Conservation (phyloP, 768 basidiomycete genomes). For the Kockovaella imperatae region DNA sequence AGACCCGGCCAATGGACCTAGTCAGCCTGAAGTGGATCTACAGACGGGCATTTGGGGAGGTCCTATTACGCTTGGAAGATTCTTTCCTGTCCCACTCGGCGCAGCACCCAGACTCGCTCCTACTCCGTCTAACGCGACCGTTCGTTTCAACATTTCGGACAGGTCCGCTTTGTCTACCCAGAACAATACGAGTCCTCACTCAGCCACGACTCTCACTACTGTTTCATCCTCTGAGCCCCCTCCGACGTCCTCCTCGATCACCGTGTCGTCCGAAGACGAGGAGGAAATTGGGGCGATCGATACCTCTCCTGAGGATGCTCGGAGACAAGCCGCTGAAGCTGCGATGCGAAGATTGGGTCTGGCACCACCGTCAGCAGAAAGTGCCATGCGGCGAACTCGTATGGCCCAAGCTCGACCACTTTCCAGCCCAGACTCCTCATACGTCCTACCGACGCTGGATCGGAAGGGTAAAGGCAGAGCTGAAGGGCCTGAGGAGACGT, state of each 20-base stretch:
- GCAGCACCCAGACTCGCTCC: too few species aligned
- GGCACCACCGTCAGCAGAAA: not conserved
- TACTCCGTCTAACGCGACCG: too few species aligned
- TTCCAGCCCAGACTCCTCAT: not conserved
- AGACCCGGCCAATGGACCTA: constrained; percentile 11
- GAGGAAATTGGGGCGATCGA: too few species aligned
- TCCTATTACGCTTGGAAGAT: constrained; percentile 27
- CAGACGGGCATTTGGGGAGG: constrained; percentile 37
- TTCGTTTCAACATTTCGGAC: too few species aligned
- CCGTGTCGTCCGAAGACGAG: not conserved
- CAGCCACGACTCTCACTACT: too few species aligned
- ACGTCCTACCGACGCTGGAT: not conserved
- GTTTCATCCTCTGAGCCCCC: constrained; percentile 6
- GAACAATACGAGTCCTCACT: too few species aligned
- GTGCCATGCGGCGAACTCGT: too few species aligned
- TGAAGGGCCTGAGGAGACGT: constrained; percentile 6
- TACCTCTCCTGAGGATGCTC: too few species aligned
- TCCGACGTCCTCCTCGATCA: constrained; percentile 4
- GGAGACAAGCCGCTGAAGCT: constrained; percentile 60
- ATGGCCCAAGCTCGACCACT: not conserved
- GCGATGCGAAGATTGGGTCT: constrained; percentile 53
- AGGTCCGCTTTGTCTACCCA: too few species aligned
- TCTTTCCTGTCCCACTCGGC: constrained; percentile 28
- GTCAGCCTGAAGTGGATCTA: too few species aligned
- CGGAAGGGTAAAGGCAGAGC: constrained; percentile 14